Conservation (phyloP, 805 yeast genomes). For the Diddensiella caesifluorescens region DNA sequence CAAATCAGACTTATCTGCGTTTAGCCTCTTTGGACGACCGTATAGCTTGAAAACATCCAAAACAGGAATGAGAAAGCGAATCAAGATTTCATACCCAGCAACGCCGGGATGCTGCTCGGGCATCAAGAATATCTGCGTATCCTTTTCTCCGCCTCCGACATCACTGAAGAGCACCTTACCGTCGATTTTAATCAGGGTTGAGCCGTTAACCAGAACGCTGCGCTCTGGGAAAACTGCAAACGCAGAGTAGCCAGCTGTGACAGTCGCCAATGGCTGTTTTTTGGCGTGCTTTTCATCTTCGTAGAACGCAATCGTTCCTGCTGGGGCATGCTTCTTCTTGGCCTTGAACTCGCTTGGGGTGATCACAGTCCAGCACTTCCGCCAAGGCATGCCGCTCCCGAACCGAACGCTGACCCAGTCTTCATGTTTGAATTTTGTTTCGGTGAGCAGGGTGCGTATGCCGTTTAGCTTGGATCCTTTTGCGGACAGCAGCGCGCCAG, state of each 20-base stretch:
- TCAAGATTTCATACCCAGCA: conserved; percentile 76
- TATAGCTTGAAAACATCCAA: conserved; percentile 72
- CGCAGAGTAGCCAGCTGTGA: conserved; percentile 61
- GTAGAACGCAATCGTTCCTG: conserved; percentile 71
- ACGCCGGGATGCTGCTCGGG: conserved; percentile 82
- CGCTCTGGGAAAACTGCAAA: conserved; percentile 93
- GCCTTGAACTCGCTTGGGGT: conserved; percentile 46
- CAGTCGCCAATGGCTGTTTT: conserved; percentile 69
- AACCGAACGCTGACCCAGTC: conserved; percentile 94
- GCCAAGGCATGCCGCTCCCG: conserved; percentile 98
- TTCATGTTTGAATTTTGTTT: conserved; percentile 78
- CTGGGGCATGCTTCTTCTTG: conserved; percentile 36
- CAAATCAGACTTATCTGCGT: conserved; percentile 64
- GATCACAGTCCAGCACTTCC: conserved; percentile 84
- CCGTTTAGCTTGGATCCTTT: conserved; percentile 85
- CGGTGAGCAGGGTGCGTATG: conserved; percentile 77
- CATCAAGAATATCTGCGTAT: conserved; percentile 69
- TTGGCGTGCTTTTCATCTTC: conserved; percentile 72
- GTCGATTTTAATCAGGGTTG: conserved; percentile 84
- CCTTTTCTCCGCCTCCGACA: conserved; percentile 39
- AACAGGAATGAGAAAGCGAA: conserved; percentile 69
- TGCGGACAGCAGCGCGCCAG: conserved; percentile 90
- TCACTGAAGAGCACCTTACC: conserved; percentile 52
- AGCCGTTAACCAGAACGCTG: conserved; percentile 70
- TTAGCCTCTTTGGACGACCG: conserved; percentile 73